These are phyloP conservation scores for Apophysomyces elegans DNA, from an alignment of 371 early-diverging fungal species.

Conservation along the genomic window DNA sequence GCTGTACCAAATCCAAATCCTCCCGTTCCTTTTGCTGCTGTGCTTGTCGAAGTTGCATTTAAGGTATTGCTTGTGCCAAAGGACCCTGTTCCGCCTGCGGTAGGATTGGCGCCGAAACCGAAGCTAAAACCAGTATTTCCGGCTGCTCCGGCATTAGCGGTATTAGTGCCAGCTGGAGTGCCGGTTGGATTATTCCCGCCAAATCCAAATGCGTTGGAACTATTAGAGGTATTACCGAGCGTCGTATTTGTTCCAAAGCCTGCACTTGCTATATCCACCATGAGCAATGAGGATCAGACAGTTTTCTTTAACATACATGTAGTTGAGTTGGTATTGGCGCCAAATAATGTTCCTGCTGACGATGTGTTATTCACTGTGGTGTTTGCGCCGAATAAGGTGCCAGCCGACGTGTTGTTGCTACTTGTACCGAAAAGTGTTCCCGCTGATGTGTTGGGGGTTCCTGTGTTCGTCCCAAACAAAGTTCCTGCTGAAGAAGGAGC, in stretches of 20 bases:
- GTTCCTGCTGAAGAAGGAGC: slow-evolving; percentile 15
- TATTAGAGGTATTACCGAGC: neutral
- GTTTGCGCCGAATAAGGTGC: slow-evolving; percentile 13
- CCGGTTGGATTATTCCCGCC: slow-evolving; percentile 10
- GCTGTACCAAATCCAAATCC: slow-evolving; percentile 4
- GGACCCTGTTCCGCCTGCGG: neutral
- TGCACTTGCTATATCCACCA: slow-evolving; percentile 6
- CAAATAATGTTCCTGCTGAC: slow-evolving; percentile 21
- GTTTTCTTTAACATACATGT: neutral
- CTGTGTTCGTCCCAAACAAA: slow-evolving; percentile 20
- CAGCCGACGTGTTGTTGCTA: neutral
- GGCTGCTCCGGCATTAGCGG: slow-evolving; percentile 6
- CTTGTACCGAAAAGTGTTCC: slow-evolving; percentile 20
- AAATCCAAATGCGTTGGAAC: slow-evolving; percentile 13
- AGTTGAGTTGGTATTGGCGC: slow-evolving; percentile 4
- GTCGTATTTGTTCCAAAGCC: slow-evolving; percentile 18
- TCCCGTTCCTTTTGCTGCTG: neutral
- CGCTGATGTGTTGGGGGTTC: slow-evolving; percentile 10
- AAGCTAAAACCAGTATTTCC: slow-evolving; percentile 12
- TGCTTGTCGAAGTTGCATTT: neutral
- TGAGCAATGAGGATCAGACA: neutral
- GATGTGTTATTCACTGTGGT: slow-evolving; percentile 4
- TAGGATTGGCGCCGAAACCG: slow-evolving; percentile 14
- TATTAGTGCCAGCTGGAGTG: neutral
- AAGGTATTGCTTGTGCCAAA: slow-evolving; percentile 1